Base-by-base conservation (phyloP, 352 stramenopile genomes). In the Pythium oligandrum region DNA sequence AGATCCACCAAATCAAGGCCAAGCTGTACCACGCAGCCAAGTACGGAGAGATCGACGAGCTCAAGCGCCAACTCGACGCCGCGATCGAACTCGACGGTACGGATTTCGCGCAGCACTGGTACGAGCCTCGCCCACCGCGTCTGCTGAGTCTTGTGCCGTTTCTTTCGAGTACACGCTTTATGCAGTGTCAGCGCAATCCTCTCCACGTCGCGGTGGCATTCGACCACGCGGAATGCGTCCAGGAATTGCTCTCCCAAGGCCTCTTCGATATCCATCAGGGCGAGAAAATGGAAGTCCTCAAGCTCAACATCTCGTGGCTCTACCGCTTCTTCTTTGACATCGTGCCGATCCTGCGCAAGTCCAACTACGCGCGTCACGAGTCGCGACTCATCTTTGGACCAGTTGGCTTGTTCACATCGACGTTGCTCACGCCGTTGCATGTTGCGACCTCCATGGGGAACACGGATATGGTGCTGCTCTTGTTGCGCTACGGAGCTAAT, bases 161-260 rank as follows among this genome's bases (percentile, higher is more conserved):
- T 26, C 17, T 26, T 26, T 26, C 17, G 17, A 26, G 17, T 26
- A 26, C 17, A 26, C 51, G 71, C 1, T 71, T 83, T 39, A 60
- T 67, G 10, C 63, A 50, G 37, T 78, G 68, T 37, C 78, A 81
- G 32, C 78, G 75, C 7, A 93, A 93, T 38, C 83, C 83, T 2
- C 66, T 93, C 36, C 83, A 93, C 26, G 77, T 88, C 4, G 83
- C 83, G 0, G 64, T 91, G 7, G 69, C 83, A 17, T 91, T 88
- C 50, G 79, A 88, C 51, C 78, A 88, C 32, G 53, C 74, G 0
- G 71, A 86, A 12, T 64, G 88, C 51, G 78, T 88, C 12, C 63
- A 77, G n/a, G 72, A 81, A 46, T 49, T 93, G 47, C 60, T 93
- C 17, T 57, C 65, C 26, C 69, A 76, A 39, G 68, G 61, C 1